These are phyloP conservation scores for Phytopythium helicoides DNA, from an alignment of 352 stramenopile genomes.

Conservation along the genomic window DNA sequence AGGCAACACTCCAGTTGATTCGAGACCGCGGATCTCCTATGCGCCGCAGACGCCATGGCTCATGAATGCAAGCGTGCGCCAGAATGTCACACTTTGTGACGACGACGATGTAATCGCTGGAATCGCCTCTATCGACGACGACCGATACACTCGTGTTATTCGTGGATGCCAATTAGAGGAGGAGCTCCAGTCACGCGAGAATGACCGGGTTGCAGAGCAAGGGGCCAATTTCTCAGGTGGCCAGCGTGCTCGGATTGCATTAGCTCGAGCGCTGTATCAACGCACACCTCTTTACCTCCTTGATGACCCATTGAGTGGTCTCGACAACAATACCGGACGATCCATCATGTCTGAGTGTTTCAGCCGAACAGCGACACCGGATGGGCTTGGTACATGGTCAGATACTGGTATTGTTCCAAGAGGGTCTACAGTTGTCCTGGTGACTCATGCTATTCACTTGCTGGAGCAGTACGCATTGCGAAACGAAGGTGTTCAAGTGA, in stretches of 20 bases:
- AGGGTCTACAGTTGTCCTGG: slow-evolving; percentile 59
- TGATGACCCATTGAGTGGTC: slow-evolving; percentile 84
- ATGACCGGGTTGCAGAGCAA: slow-evolving; percentile 58
- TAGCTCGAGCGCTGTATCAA: slow-evolving; percentile 83
- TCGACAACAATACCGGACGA: slow-evolving; percentile 64
- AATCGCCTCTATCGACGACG: slow-evolving; percentile 23
- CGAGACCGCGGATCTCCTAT: slow-evolving; percentile 42
- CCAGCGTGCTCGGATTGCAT: slow-evolving; percentile 76
- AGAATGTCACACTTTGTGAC: slow-evolving; percentile 61
- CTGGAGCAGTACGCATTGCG: slow-evolving; percentile 45
- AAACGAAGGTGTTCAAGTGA: slow-evolving; percentile 23
- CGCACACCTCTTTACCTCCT: slow-evolving; percentile 71
- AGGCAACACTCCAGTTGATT: neutral
- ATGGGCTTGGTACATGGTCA: neutral
- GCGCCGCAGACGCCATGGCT: slow-evolving; percentile 79
- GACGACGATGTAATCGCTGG: slow-evolving; percentile 9
- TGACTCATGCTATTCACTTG: slow-evolving; percentile 75
- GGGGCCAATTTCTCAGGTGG: slow-evolving; percentile 87
- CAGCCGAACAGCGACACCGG: slow-evolving; percentile 15
- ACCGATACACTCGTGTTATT: slow-evolving; percentile 51
- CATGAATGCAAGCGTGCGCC: slow-evolving; percentile 50
- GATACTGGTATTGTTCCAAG: slow-evolving; percentile 36
- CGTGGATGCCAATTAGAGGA: slow-evolving; percentile 64
- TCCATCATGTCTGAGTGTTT: slow-evolving; percentile 54
- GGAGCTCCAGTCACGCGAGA: slow-evolving; percentile 48